phyloP scores from a whole-genome alignment of 768 basidiomycete genomes.

The Phaeotremella fagi region DNA sequence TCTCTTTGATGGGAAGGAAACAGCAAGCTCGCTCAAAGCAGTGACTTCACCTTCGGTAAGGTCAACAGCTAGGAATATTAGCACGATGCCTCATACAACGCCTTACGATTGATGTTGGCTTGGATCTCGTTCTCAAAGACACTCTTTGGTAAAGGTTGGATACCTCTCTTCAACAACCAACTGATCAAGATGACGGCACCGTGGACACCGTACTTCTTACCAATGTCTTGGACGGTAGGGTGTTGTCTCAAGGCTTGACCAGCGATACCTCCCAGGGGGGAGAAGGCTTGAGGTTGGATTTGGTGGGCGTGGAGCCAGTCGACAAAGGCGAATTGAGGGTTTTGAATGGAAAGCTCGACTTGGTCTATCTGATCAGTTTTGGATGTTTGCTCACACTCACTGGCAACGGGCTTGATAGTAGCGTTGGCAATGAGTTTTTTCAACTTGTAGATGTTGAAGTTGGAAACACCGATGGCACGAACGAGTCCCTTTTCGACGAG shows the following conservation, averaged over 20 bases:
- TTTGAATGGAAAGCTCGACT: slow-evolving; percentile 71
- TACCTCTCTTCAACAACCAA: slow-evolving; percentile 71
- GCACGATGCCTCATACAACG: not conserved
- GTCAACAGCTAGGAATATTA: slow-evolving; percentile 42
- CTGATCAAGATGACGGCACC: slow-evolving; percentile 71
- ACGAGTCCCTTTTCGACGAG: slow-evolving; percentile 71
- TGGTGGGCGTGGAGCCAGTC: slow-evolving; percentile 65
- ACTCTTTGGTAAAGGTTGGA: slow-evolving; percentile 69
- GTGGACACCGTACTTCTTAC: slow-evolving; percentile 61
- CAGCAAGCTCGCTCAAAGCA: slow-evolving; percentile 55
- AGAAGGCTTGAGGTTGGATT: slow-evolving; percentile 69
- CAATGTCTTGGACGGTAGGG: slow-evolving; percentile 59
- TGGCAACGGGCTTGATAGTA: slow-evolving; percentile 26
- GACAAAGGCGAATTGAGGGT: slow-evolving; percentile 71
- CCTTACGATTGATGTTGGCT: slow-evolving; percentile 63
- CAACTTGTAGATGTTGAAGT: slow-evolving; percentile 63
- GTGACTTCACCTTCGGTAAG: slow-evolving; percentile 51
- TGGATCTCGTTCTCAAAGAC: slow-evolving; percentile 61
- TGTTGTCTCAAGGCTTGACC: slow-evolving; percentile 58
- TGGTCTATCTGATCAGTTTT: slow-evolving; percentile 67
- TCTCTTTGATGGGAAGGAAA: slow-evolving; percentile 57
- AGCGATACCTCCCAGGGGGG: slow-evolving; percentile 63
- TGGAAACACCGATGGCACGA: slow-evolving; percentile 77
- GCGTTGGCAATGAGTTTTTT: slow-evolving; percentile 24
- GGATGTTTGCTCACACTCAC: slow-evolving; percentile 58